Conservation (phyloP, 129 eudicot genomes). For the Erigeron canadensis region DNA sequence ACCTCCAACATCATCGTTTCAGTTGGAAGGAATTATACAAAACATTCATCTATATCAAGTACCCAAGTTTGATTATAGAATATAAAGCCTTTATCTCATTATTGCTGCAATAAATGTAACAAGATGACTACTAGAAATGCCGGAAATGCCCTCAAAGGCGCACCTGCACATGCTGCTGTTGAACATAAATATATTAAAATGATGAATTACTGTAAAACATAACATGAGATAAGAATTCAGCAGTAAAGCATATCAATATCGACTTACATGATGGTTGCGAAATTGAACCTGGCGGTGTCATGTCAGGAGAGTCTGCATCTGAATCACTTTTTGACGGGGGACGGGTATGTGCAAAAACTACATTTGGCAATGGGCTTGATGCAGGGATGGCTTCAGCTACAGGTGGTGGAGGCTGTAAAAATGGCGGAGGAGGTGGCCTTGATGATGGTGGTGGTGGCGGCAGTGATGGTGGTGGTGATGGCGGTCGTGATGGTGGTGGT, state of each 20-base stretch:
- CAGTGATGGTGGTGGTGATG: constrained; percentile 32
- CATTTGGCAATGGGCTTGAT: constrained; percentile 71
- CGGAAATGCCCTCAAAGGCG: constrained; percentile 34
- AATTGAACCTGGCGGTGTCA: constrained; percentile 46
- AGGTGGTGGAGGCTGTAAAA: constrained; percentile 37
- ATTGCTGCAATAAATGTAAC: constrained; percentile 42
- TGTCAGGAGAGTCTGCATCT: constrained; percentile 59
- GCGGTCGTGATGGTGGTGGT: constrained; percentile 27
- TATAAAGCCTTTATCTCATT: constrained; percentile 17
- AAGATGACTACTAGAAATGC: constrained; percentile 40
- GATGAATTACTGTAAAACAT: background rate
- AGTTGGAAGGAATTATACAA: constrained; percentile 42
- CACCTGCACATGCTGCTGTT: constrained; percentile 58
- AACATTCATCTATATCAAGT: constrained; percentile 30
- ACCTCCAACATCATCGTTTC: constrained; percentile 48
- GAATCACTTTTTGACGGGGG: constrained; percentile 60
- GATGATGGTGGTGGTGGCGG: constrained; percentile 22
- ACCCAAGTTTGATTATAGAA: constrained; percentile 31
- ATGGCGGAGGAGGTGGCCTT: constrained; percentile 33
- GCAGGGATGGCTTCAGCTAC: constrained; percentile 43
- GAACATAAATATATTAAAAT: constrained; percentile 5
- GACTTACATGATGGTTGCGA: constrained; percentile 77
- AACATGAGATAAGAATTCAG: background rate
- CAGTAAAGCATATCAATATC: background rate
- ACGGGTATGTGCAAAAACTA: constrained; percentile 50